These are phyloP conservation scores for Bigelowiella natans DNA, from an alignment of 78 protist species.

Conservation along the genomic window DNA sequence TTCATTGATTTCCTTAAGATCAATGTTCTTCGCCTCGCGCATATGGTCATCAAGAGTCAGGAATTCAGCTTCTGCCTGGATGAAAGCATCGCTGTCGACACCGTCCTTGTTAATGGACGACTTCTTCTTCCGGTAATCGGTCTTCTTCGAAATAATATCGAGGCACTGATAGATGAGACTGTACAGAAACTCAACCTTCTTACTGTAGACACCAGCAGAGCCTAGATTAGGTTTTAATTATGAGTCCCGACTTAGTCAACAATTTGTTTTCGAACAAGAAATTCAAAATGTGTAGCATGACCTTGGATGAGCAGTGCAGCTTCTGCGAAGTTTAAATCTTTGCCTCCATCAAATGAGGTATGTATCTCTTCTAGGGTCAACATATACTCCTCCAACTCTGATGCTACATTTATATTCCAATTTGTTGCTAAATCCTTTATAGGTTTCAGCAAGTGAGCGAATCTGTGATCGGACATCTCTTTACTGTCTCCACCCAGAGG, in stretches of 20 bases:
- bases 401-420: conserved; percentile 74
- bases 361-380: conserved; percentile 43
- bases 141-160: conserved; percentile 33
- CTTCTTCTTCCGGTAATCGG: background rate
- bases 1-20: background rate
- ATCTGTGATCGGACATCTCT: background rate
- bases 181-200: conserved; percentile 75
- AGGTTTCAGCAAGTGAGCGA: conserved; percentile 11
- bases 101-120: background rate
- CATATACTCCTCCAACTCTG: conserved; percentile 70
- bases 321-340: conserved; percentile 68
- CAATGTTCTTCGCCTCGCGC: background rate
- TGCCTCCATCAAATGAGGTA: conserved; percentile 50
- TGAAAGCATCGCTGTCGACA: background rate
- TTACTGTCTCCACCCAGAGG: no score
- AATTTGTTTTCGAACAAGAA: no score
- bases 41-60: conserved; percentile 17
- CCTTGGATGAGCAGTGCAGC: conserved; percentile 83
- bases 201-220: conserved; percentile 69
- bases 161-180: conserved; percentile 53
- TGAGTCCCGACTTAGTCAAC: no score
- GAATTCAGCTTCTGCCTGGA: background rate
- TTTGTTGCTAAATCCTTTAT: conserved; percentile 61
- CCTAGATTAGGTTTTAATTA: no score
- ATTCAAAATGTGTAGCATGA: no score